Evolutionary conservation across 2,329 filamentous ascomycete genomes (phyloP).

Genomic region (Venturia nashicola): DNA sequence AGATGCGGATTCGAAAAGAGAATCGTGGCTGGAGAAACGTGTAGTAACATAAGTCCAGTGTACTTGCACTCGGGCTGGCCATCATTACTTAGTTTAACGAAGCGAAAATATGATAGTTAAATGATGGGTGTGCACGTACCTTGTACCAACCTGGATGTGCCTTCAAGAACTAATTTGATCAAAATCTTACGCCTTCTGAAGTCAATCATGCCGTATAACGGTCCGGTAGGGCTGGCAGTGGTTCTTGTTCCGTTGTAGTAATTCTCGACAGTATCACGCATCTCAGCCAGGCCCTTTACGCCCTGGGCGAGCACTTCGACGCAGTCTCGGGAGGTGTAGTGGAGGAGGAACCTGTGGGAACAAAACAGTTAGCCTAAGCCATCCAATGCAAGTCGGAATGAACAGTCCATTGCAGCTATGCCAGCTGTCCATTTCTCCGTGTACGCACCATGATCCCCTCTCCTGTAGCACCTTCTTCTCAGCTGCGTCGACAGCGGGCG

Average conservation of each 20-base stretch:
- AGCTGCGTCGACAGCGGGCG: conserved; percentile 67
- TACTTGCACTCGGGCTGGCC: conserved; percentile 64
- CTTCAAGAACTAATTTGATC: conserved; percentile 84
- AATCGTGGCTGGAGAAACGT: conserved; percentile 74
- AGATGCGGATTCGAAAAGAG: conserved; percentile 62
- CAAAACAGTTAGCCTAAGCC: conserved; percentile 9
- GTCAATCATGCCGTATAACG: conserved; percentile 81
- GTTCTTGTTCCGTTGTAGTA: conserved; percentile 40
- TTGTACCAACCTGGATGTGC: conserved; percentile 82
- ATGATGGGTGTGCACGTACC: conserved; percentile 43
- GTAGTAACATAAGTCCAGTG: conserved; percentile 51
- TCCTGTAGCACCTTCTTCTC: conserved; percentile 70
- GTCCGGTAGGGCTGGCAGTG: conserved; percentile 39
- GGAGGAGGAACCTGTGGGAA: conserved; percentile 71
- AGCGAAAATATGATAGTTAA: not conserved
- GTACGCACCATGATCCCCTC: conserved; percentile 81
- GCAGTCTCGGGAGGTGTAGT: conserved; percentile 81
- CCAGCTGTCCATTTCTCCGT: not conserved
- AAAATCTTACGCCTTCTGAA: conserved; percentile 84
- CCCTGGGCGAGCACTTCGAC: conserved; percentile 68
- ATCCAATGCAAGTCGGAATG: conserved; percentile 11
- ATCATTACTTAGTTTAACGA: not conserved
- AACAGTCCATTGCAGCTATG: not conserved
- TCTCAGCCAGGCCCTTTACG: conserved; percentile 70
- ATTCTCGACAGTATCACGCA: conserved; percentile 62